A percentile compares a stretch with the other conserved stretches of the same genome.
Conservation (phyloP, 371 early-diverging fungal genomes). For the Saksenaea vasiformis region DNA sequence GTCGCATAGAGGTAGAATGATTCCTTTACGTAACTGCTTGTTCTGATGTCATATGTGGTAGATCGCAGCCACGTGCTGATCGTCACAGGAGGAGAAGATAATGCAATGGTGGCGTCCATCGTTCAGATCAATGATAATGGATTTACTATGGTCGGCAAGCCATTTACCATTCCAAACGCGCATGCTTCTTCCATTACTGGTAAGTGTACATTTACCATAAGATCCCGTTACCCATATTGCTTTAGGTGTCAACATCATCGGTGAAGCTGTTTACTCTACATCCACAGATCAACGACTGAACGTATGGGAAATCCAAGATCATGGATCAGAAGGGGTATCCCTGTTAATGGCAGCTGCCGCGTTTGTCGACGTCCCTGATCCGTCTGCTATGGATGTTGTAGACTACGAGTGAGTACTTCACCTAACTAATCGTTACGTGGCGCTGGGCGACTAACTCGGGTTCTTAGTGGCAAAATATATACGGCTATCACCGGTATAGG, state of each 20-base stretch:
- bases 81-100: constrained; percentile 65
- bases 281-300: constrained; percentile 62
- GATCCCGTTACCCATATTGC: not conserved
- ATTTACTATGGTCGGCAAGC: constrained; percentile 13
- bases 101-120: constrained; percentile 48
- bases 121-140: constrained; percentile 7
- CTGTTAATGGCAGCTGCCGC: constrained; percentile 36
- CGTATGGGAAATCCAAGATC: constrained; percentile 42
- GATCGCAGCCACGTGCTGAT: constrained; percentile 21
- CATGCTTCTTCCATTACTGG: constrained; percentile 64
- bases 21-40: not conserved
- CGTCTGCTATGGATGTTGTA: constrained; percentile 56
- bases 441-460: not conserved
- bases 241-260: constrained; percentile 45
- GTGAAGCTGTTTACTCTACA: constrained; percentile 37
- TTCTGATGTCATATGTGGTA: not conserved
- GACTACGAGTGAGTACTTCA: constrained; percentile 28
- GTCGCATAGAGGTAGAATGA: constrained; percentile 20
- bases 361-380: constrained; percentile 64
- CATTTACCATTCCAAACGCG: constrained; percentile 42
- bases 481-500: constrained; percentile 58
- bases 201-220: constrained; percentile 3
- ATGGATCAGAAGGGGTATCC: constrained; percentile 14
- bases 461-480: constrained; percentile 22
- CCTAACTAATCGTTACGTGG: not conserved